Conservation (phyloP, 2,329 filamentous ascomycete genomes). For the Leptographium wingfieldii region DNA sequence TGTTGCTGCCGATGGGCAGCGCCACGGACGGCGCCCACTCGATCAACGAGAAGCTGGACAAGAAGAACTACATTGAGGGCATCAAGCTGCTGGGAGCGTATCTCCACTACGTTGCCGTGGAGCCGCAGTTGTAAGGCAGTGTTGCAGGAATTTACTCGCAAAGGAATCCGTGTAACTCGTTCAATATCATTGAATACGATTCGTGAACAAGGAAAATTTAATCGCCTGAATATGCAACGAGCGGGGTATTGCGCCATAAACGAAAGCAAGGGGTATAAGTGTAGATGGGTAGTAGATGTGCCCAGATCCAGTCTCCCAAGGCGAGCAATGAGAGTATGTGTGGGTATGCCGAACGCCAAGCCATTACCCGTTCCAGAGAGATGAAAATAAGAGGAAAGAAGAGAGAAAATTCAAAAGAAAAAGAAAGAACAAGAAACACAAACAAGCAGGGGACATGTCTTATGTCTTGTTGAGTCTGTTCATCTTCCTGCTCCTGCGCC, state of each 20-base stretch:
- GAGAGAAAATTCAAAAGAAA: not conserved
- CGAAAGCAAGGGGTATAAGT: not conserved
- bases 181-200: too few species aligned
- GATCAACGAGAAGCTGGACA: conserved; percentile 97
- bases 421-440: too few species aligned
- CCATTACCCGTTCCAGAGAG: too few species aligned
- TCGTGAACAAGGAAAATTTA: too few species aligned
- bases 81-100: conserved; percentile 93
- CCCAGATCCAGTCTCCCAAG: not conserved
- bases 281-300: not conserved
- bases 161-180: too few species aligned
- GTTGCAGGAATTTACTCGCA: too few species aligned
- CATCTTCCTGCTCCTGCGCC: conserved; percentile 28
- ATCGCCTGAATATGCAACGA: not conserved
- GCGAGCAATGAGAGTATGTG: not conserved
- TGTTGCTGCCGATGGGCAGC: conserved; percentile 92
- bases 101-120: conserved; percentile 88
- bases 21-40: conserved; percentile 94
- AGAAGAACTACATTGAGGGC: conserved; percentile 94
- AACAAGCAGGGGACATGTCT: too few species aligned
- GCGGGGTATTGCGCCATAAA: not conserved
- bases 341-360: not conserved
- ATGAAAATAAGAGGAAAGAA: not conserved
- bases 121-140: conserved; percentile 40
- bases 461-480: conserved; percentile 2